A percentile compares a stretch with the other conserved stretches of the same genome.
Conservation (phyloP, 2,329 filamentous ascomycete genomes). For the Aspergillus ochraceoroseus region DNA sequence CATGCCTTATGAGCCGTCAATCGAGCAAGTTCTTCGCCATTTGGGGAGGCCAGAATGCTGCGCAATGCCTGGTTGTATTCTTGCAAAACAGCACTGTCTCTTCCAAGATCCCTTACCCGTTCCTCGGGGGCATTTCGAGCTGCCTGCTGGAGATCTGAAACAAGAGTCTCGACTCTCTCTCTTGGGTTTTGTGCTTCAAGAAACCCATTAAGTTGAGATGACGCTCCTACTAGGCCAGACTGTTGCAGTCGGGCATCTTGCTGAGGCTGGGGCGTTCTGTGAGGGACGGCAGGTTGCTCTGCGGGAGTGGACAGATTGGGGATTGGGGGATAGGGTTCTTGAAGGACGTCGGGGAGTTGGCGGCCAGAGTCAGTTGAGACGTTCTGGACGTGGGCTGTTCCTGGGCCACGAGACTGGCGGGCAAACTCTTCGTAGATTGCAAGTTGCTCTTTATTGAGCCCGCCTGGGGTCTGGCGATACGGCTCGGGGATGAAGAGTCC, state of each 20-base stretch:
- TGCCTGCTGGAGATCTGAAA: slow-evolving; percentile 54
- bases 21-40: slow-evolving; percentile 54
- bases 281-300: slow-evolving; percentile 57
- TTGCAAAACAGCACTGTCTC: slow-evolving; percentile 52
- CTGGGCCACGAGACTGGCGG: slow-evolving; percentile 67
- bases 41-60: slow-evolving; percentile 50
- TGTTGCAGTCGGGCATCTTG: slow-evolving; percentile 42
- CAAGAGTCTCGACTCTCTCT: slow-evolving; percentile 51
- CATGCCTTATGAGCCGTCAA: slow-evolving; percentile 55
- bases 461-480: slow-evolving; percentile 76
- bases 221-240: slow-evolving; percentile 35
- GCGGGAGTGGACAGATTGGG: slow-evolving; percentile 60
- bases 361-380: slow-evolving; percentile 56
- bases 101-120: slow-evolving; percentile 54
- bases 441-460: slow-evolving; percentile 85
- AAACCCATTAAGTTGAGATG: slow-evolving; percentile 58
- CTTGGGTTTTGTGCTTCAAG: slow-evolving; percentile 51
- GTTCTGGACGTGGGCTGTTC: slow-evolving; percentile 51
- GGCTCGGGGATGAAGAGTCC: slow-evolving; percentile 90
- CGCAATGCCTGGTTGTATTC: slow-evolving; percentile 55
- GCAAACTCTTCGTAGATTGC: slow-evolving; percentile 97
- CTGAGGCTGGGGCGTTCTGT: slow-evolving; percentile 52
- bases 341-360: slow-evolving; percentile 59
- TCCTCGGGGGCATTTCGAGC: slow-evolving; percentile 55
- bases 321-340: slow-evolving; percentile 56